phyloP scores from a whole-genome alignment of 768 basidiomycete species.

The Boletus eberwhitei region DNA sequence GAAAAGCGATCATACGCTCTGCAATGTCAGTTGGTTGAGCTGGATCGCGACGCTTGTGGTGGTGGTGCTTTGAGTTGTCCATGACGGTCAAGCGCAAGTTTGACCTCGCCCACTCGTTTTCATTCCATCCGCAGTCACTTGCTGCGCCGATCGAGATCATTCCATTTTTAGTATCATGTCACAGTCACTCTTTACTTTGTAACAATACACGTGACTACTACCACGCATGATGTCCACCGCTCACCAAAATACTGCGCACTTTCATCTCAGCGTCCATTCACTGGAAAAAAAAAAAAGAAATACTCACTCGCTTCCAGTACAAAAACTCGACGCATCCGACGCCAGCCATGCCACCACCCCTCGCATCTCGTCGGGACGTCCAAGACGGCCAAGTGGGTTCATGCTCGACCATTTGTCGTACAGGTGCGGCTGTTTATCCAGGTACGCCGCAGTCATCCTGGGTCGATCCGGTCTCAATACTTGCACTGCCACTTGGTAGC shows the following conservation, averaged over 20 bases:
- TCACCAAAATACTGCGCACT: constrained; percentile 26
- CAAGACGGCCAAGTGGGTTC: constrained; percentile 71
- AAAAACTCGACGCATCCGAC: constrained; percentile 72
- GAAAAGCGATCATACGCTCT: constrained; percentile 65
- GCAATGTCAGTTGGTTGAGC: constrained; percentile 47
- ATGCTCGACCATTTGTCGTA: constrained; percentile 62
- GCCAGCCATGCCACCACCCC: constrained; percentile 72
- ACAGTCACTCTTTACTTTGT: constrained; percentile 7
- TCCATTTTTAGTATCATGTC: constrained; percentile 16
- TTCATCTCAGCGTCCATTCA: background rate
- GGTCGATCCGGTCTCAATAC: background rate
- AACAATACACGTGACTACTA: constrained; percentile 20
- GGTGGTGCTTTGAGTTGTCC: constrained; percentile 22
- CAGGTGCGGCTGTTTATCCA: constrained; percentile 62
- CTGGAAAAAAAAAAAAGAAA: fast-evolving
- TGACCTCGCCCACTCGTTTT: background rate
- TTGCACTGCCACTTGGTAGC: constrained; percentile 14
- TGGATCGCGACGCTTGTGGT: constrained; percentile 38
- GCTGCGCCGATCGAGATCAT: constrained; percentile 35
- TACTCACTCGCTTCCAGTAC: constrained; percentile 80
- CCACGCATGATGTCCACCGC: constrained; percentile 33
- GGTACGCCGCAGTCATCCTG: constrained; percentile 73
- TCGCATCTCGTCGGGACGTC: constrained; percentile 67
- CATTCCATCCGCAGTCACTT: constrained; percentile 28
- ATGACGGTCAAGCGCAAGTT: constrained; percentile 19